Evolutionary conservation across 345 rosid species (phyloP).

Genomic region (Eucalyptus decipiens): DNA sequence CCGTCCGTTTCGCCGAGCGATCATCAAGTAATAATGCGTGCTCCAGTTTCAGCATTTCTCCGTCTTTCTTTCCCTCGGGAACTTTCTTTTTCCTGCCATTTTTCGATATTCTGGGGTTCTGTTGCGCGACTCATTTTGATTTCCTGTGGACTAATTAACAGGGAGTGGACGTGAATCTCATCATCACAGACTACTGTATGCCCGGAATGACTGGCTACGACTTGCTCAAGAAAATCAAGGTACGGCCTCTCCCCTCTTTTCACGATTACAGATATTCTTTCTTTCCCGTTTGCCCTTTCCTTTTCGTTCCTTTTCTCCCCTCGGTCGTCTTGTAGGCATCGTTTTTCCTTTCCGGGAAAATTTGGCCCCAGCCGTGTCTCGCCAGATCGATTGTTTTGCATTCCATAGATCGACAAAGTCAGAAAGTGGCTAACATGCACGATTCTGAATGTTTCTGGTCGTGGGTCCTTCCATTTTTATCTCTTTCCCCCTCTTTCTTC

Average conservation of each 20-base stretch:
- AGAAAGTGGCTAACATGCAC: background rate
- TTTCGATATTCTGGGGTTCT: background rate
- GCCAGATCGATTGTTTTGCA: background rate
- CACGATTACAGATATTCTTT: background rate
- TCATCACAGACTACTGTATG: conserved; percentile 77
- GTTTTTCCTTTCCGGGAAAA: conserved; percentile 5
- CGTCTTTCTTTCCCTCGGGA: background rate
- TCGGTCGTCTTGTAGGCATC: background rate
- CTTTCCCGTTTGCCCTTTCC: background rate
- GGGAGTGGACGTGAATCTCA: conserved; percentile 51
- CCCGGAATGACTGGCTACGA: conserved; percentile 89
- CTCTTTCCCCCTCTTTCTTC: background rate
- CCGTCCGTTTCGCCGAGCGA: conserved; percentile 21
- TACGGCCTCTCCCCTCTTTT: background rate
- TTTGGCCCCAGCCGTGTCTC: background rate
- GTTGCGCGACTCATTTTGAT: background rate
- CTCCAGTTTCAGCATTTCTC: background rate
- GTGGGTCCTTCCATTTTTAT: background rate
- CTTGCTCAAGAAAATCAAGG: conserved; percentile 72
- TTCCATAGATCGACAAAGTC: background rate
- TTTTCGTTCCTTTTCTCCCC: background rate
- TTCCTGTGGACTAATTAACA: background rate
- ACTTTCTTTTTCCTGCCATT: background rate
- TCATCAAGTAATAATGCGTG: conserved; percentile 15
- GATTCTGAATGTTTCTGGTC: background rate